A percentile compares a stretch with the other conserved stretches of the same genome.
Conservation (phyloP, 768 basidiomycete genomes). For the Tricholoma furcatifolium region DNA sequence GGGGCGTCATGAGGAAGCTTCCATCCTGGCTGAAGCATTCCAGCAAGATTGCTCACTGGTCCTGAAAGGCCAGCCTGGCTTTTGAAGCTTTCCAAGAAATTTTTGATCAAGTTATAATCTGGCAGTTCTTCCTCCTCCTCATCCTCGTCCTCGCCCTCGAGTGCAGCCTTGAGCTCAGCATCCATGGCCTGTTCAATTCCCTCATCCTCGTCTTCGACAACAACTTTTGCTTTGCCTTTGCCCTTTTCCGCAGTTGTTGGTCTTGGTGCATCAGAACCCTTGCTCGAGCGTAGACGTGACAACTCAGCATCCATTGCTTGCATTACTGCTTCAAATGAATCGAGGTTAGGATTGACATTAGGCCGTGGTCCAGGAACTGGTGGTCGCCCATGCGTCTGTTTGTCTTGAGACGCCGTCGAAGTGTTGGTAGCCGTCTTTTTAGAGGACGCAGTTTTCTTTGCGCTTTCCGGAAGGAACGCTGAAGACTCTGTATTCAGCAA, state of each 20-base stretch:
- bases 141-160: conserved; percentile 47
- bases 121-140: conserved; percentile 56
- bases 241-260: conserved; percentile 16
- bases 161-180: conserved; percentile 67
- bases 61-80: conserved; percentile 62
- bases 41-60: conserved; percentile 87
- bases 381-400: conserved; percentile 5
- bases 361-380: conserved; percentile 36
- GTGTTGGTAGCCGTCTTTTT: conserved; percentile 10
- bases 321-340: conserved; percentile 97
- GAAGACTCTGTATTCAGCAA: conserved; percentile 8
- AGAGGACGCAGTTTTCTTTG: conserved; percentile 18
- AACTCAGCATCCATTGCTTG: conserved; percentile 90
- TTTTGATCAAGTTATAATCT: conserved; percentile 94
- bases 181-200: conserved; percentile 90
- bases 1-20: conserved; percentile 68
- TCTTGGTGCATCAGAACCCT: conserved; percentile 14
- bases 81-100: conserved; percentile 95
- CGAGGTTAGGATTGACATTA: conserved; percentile 64
- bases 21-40: conserved; percentile 77
- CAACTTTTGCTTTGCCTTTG: conserved; percentile 51
- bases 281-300: conserved; percentile 37
- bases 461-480: conserved; percentile 63
- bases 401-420: background rate
- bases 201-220: conserved; percentile 42